A percentile compares a stretch with the other conserved stretches of the same genome.
These are phyloP conservation scores for Imleria badia DNA, from an alignment of 768 basidiomycete species.

Conservation along the genomic window DNA sequence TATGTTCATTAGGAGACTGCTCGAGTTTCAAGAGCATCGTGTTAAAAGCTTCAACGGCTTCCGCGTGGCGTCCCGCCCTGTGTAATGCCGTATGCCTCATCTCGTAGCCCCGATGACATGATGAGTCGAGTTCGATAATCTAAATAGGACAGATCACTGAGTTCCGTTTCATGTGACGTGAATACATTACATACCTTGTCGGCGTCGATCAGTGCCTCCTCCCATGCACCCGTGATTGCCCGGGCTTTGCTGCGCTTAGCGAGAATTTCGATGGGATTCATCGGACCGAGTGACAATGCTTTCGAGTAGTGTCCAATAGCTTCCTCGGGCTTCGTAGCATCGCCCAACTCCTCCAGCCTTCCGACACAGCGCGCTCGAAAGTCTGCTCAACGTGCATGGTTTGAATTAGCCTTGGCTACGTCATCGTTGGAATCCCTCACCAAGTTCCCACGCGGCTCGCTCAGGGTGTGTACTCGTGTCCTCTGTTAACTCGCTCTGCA, in stretches of 20 bases:
- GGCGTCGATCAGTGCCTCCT: not conserved
- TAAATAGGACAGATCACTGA: not conserved
- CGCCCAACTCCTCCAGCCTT: not conserved
- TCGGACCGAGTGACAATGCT: not conserved
- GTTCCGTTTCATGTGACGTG: no score
- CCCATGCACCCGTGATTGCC: not conserved
- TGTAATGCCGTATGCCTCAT: not conserved
- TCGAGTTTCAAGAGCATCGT: constrained; percentile 2
- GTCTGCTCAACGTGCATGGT: not conserved
- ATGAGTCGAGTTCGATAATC: constrained; percentile 6
- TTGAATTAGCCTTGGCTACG: not conserved
- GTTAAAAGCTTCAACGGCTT: not conserved
- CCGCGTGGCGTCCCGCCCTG: not conserved
- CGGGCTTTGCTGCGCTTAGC: constrained; percentile 5
- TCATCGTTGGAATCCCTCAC: not conserved
- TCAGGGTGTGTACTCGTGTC: not conserved
- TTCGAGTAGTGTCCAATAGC: not conserved
- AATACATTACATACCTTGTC: not conserved
- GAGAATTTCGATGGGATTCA: not conserved
- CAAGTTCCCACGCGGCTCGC: not conserved
- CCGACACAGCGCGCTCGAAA: not conserved
- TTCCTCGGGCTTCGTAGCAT: not conserved
- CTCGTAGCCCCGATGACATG: not conserved
- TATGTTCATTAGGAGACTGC: not conserved
- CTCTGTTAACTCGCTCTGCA: not conserved